Percentiles rank a stretch among this genome's conserved stretches.
These are phyloP conservation scores for Artemisia annua DNA, from an alignment of 129 eudicot genomes.

Conservation along the genomic window DNA sequence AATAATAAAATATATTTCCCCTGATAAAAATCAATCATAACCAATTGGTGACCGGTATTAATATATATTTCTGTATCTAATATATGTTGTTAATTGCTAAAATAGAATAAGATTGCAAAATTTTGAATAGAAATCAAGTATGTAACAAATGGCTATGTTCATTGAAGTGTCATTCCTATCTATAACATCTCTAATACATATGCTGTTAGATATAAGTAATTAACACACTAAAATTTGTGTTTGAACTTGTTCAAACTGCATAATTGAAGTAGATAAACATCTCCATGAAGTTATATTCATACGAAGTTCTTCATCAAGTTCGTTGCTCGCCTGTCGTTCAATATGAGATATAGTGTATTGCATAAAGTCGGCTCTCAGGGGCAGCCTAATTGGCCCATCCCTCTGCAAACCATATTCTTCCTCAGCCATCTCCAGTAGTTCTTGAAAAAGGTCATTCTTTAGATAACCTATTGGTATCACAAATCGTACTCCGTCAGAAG, in stretches of 20 bases:
- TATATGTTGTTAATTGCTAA: no score
- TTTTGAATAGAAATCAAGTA: no score
- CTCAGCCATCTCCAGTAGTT: conserved; percentile 41
- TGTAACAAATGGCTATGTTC: no score
- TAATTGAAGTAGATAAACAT: conserved; percentile 8
- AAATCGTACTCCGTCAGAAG: conserved; percentile 38
- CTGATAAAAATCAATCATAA: no score
- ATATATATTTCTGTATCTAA: no score
- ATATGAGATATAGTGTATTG: conserved; percentile 3
- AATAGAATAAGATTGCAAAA: no score
- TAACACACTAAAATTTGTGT: not conserved
- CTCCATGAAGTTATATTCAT: not conserved
- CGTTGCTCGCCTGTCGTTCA: not conserved
- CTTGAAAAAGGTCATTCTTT: conserved; percentile 28
- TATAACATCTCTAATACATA: not conserved
- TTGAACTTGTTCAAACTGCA: conserved; percentile 9
- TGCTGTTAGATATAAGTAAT: conserved; percentile 2
- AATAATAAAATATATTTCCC: no score
- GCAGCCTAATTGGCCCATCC: conserved; percentile 37
- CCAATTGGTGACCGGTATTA: no score
- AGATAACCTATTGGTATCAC: conserved; percentile 29
- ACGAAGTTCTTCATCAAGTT: no score
- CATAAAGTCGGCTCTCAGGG: conserved; percentile 34
- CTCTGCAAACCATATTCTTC: conserved; percentile 41
- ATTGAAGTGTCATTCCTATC: not conserved